phyloP scores from a whole-genome alignment of 75 land plant species.

The Picea glauca region DNA sequence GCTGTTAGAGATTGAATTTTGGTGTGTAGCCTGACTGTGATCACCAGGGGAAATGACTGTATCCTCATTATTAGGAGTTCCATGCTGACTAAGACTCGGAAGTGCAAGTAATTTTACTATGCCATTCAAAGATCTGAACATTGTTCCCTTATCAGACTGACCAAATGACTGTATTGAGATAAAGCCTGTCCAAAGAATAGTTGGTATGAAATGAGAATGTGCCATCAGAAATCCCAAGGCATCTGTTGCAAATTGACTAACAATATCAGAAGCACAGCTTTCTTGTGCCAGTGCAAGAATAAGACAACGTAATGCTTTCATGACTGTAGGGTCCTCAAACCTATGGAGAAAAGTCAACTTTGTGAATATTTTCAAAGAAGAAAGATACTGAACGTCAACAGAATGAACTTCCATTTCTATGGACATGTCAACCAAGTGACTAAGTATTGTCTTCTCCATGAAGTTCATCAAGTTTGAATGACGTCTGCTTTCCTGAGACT shows the following conservation, averaged over 20 bases:
- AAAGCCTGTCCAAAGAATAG: slow-evolving; percentile 30
- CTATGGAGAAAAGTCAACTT: slow-evolving; percentile 51
- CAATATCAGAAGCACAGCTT: slow-evolving; percentile 12
- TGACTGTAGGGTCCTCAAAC: slow-evolving; percentile 55
- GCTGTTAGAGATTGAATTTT: neutral
- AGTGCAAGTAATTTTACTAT: slow-evolving; percentile 41
- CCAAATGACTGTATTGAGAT: slow-evolving; percentile 13
- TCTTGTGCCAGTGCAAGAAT: slow-evolving; percentile 28
- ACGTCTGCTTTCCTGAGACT: neutral
- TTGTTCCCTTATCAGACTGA: slow-evolving; percentile 26
- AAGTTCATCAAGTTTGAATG: slow-evolving; percentile 14
- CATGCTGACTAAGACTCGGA: slow-evolving; percentile 9
- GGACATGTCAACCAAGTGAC: slow-evolving; percentile 29
- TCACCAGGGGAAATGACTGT: neutral
- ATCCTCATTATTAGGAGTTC: neutral
- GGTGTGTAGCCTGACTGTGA: neutral
- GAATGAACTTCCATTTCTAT: slow-evolving; percentile 15
- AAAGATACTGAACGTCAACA: slow-evolving; percentile 25
- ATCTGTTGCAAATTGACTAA: slow-evolving; percentile 24
- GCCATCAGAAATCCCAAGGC: slow-evolving; percentile 49
- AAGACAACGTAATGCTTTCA: slow-evolving; percentile 46
- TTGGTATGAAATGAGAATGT: slow-evolving; percentile 63
- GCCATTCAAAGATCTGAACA: slow-evolving; percentile 50
- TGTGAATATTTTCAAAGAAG: slow-evolving; percentile 44
- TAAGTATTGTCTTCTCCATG: slow-evolving; percentile 51